Evolutionary conservation across 1,284 basidiomycete species (phyloP), one percentile per base, ranked within the genome.

Genomic region (Termitomyces sp.): DNA sequence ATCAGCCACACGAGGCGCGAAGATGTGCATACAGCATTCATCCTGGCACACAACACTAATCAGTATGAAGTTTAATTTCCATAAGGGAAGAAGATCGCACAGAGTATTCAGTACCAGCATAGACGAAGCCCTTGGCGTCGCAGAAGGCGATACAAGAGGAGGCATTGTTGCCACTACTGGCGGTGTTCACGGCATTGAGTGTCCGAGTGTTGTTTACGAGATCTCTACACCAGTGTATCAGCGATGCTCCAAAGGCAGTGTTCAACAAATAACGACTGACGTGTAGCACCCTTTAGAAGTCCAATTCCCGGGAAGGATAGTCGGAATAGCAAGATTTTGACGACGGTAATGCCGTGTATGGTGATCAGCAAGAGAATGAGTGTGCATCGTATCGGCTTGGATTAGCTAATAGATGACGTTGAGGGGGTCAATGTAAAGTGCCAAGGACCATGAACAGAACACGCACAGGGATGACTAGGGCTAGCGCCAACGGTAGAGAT

Each of bases 141-240:
- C 86, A 89, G 63, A 81, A 88, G 50, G 54, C 66, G 59, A 86
- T 78, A 64, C 86, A 89, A 8, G 69, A 68, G 62, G 84, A 81
- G 49, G 80, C 72, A 13, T 84, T 87, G 82, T 87, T 87, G n/a
- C 65, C 67, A 6, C 75, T 68, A 60, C 71, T 71, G 18, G 73
- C 68, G 54, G 72, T 79, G 3, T 68, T 64, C 1, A 76, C 68
- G 10, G 70, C 76, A 18, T 68, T 66, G 40, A 88, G 74, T 0
- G 82, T 79, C 18, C 86, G 81, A 4, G 71, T 68, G 30, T 61
- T 74, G 45, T 53, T 53, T 3, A 74, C 67, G 43, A 75, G 76
- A 59, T 86, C 84, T 45, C 81, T 84, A 60, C 7, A 43, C 39
- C 18, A 28, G 13, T 38, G 42, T 44, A 37, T 53, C 46, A 53